These are phyloP conservation scores for Moniliella sp. DNA, from an alignment of 1,284 basidiomycete genomes.

Conservation along the genomic window DNA sequence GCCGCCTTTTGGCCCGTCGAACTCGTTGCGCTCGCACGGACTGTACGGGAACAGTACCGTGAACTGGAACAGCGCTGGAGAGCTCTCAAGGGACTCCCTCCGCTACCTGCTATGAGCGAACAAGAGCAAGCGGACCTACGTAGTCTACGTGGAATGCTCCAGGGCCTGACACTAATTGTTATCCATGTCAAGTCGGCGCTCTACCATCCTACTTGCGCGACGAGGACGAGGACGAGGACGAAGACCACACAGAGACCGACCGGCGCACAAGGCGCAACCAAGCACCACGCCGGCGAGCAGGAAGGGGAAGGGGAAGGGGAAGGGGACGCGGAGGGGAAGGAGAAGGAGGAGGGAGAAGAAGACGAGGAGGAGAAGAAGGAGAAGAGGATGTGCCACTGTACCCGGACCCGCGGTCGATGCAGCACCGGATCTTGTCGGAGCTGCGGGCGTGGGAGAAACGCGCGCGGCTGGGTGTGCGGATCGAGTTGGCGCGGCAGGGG, in stretches of 20 bases:
- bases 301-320: slow-evolving; percentile 1
- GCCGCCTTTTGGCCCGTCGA: slow-evolving; percentile 21
- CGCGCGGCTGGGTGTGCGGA: slow-evolving; percentile 13
- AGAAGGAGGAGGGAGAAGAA: not conserved
- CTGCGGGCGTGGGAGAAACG: slow-evolving; percentile 7
- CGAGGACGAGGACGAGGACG: not conserved
- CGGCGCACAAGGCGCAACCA: not conserved
- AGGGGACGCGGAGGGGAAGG: not conserved
- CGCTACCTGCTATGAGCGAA: not conserved
- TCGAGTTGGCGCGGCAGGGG: slow-evolving; percentile 21
- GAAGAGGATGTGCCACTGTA: not conserved
- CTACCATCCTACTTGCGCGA: slow-evolving; percentile 9
- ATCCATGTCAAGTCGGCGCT: slow-evolving; percentile 24
- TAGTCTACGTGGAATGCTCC: slow-evolving; percentile 8
- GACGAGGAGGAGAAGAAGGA: not conserved
- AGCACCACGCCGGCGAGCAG: not conserved
- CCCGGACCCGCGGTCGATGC: slow-evolving; percentile 11
- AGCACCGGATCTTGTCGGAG: slow-evolving; percentile 16
- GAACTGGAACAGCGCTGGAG: not conserved
- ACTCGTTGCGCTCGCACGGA: slow-evolving; percentile 11
- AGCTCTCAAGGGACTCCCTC: not conserved
- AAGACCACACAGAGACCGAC: not conserved
- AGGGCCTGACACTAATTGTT: slow-evolving; percentile 14
- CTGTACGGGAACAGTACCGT: slow-evolving; percentile 8
- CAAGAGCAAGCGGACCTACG: slow-evolving; percentile 1